A percentile compares a stretch with the other conserved stretches of the same genome.
Evolutionary conservation across 2,329 filamentous ascomycete species (phyloP).

Genomic region (Beauveria australis): DNA sequence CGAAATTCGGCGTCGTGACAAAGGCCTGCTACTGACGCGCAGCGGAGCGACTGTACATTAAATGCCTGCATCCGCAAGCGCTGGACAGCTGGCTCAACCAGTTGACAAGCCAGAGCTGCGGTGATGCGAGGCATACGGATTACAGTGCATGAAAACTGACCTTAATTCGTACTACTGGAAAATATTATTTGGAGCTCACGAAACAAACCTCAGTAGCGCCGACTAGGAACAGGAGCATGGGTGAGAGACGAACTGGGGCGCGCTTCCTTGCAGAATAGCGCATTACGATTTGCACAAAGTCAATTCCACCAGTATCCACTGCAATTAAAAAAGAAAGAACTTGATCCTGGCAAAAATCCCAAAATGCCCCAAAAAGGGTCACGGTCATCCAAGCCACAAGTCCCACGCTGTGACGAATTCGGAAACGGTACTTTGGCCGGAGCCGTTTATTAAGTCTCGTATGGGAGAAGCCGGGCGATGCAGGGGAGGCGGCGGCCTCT

Average conservation of each 20-base stretch:
- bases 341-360: neutral
- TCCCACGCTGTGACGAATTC: neutral
- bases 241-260: neutral
- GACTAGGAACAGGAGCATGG: neutral
- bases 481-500: too few relatives aligned
- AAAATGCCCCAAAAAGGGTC: neutral
- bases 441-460: neutral
- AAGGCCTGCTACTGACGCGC: neutral
- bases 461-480: neutral
- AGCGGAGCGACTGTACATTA: neutral
- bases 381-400: neutral
- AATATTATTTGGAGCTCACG: neutral
- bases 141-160: neutral
- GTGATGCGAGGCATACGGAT: neutral
- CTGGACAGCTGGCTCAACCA: neutral
- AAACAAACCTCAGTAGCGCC: neutral
- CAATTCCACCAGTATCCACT: slow-evolving; percentile 9
- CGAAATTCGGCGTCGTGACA: neutral
- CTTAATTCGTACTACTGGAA: too few relatives aligned
- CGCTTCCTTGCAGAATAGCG: neutral
- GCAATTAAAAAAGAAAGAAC: slow-evolving; percentile 1
- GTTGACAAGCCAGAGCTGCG: neutral
- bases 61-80: neutral
- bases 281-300: slow-evolving; percentile 8
- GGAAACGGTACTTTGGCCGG: neutral